Base-by-base conservation (phyloP, 768 basidiomycete genomes). In the Candolleomyces efflorescens region DNA sequence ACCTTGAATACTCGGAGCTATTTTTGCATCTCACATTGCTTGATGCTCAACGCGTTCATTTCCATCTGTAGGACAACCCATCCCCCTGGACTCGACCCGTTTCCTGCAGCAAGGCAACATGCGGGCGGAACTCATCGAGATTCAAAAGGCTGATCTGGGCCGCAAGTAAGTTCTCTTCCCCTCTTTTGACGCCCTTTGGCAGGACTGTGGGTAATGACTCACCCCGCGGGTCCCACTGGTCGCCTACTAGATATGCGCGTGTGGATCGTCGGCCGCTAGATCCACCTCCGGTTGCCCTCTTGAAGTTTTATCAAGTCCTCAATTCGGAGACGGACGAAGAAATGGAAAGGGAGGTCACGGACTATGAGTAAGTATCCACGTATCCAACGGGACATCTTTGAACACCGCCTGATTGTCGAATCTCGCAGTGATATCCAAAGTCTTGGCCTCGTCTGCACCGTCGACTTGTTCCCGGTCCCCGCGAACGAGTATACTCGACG, bases 391-490 rank as follows among this genome's bases (percentile, higher is more conserved):
- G 48, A 39, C 56, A 46, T 59, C 55, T 23, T 32, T 32, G 32
- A 32, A 32, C 32, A 55, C 39, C 39, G 62, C 48, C 37, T 47
- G 36, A 54, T 43, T 51, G 39, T 55, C 55, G 54, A 54, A 12
- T 38, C 64, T 48, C 6, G 10, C 36, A 90, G 89, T 44, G 79
- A 82, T 43, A 69, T 87, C 46, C 81, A 85, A 55, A 75, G 75
- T n/a, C 75, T 83, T 27, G 90, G 90, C 2, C 75, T 90, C 12
- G 67, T 92, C 15, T 91, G 90, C 69, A 88, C 85, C 2, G 87
- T 89, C 41, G 90, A 92, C 70, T 75, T 92, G 17, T 89, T 89
- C 60, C 86, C 85, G 3, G 80, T 89, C 7, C 75, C 78, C 55
- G 59, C 56, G 32, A 63, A 65, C 48, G 65, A 61, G 50, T 13